Percentiles rank a stretch among this genome's conserved stretches.
phyloP scores from a whole-genome alignment of 176 grass and related monocot species.

The Zoysia japonica region DNA sequence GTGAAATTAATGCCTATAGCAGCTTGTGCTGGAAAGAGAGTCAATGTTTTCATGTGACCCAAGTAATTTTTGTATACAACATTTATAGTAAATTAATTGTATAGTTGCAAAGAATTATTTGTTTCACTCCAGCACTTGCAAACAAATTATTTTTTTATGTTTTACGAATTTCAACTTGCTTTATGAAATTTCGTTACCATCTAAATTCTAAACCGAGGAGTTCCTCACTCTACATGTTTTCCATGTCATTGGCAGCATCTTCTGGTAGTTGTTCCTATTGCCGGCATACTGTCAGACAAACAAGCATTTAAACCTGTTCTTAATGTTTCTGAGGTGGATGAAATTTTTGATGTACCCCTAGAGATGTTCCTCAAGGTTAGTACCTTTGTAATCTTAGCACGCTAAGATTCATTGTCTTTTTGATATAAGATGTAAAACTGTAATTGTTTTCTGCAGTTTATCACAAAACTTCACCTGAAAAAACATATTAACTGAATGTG shows the following conservation, averaged over 20 bases:
- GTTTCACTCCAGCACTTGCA: neutral
- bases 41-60: neutral
- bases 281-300: constrained; percentile 56
- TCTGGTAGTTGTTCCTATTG: constrained; percentile 66
- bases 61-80: neutral
- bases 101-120: neutral
- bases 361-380: constrained; percentile 85
- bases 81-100: neutral
- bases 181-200: neutral
- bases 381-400: constrained; percentile 28
- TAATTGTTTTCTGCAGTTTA: neutral
- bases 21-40: neutral
- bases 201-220: neutral
- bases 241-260: constrained; percentile 56
- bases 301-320: constrained; percentile 50
- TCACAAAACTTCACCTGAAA: neutral
- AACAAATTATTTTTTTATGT: neutral
- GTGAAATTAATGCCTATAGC: neutral
- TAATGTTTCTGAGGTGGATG: constrained; percentile 59
- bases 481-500: neutral
- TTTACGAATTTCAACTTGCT: neutral
- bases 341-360: constrained; percentile 64
- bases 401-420: neutral
- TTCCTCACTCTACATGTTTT: constrained; percentile 12
- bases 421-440: neutral